These are phyloP conservation scores for Dacryopinax spathularia DNA, from an alignment of 768 basidiomycete genomes.

Conservation along the genomic window DNA sequence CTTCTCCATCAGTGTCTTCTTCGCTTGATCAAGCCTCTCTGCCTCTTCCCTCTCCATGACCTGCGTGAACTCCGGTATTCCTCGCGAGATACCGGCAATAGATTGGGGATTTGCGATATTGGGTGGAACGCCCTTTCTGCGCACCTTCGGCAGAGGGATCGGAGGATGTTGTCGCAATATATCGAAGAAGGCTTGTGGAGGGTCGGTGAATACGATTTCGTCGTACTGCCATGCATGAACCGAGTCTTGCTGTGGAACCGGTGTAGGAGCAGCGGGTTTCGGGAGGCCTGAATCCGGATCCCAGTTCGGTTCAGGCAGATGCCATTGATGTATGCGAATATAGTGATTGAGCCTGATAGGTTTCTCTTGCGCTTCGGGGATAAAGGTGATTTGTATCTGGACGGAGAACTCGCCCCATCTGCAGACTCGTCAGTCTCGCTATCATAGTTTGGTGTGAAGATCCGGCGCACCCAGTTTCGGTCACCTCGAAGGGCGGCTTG, in stretches of 20 bases:
- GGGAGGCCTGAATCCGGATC: constrained; percentile 44
- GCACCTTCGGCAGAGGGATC: constrained; percentile 52
- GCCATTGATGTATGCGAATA: constrained; percentile 88
- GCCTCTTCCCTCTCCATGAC: constrained; percentile 81
- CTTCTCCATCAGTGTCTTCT: constrained; percentile 54
- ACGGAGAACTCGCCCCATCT: constrained; percentile 99
- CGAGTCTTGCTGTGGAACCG: constrained; percentile 26
- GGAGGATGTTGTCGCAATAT: constrained; percentile 71
- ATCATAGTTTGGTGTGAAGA: too few species aligned
- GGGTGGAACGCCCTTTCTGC: constrained; percentile 56
- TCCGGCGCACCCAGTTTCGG: constrained; percentile 70
- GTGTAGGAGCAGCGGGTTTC: constrained; percentile 5
- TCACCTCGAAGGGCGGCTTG: constrained; percentile 84
- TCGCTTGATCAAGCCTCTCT: constrained; percentile 62
- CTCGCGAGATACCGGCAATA: constrained; percentile 42
- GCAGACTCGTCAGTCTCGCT: not conserved
- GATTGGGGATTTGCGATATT: constrained; percentile 46
- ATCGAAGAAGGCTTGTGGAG: constrained; percentile 72
- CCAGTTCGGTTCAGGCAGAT: constrained; percentile 10
- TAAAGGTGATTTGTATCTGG: constrained; percentile 78
- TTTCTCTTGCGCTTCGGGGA: constrained; percentile 82
- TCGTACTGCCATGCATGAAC: constrained; percentile 99
- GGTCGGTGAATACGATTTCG: constrained; percentile 92
- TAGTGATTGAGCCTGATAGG: constrained; percentile 78
- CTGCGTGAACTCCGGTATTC: constrained; percentile 65